phyloP scores from a whole-genome alignment of 306 rosid species.

The Cicer yamashitae region DNA sequence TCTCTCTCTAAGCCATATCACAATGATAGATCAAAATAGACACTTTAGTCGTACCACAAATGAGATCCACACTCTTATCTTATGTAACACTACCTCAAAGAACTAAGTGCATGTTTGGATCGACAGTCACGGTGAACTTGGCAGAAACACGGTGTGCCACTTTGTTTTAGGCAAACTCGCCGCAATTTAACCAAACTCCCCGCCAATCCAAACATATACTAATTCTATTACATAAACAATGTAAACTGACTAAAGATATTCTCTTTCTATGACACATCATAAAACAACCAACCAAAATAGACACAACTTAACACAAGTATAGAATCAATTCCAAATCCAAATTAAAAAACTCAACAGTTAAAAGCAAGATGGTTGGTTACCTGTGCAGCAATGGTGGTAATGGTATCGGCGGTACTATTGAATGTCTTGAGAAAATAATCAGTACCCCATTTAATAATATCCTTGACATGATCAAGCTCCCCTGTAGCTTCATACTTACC shows the following conservation, averaged over 20 bases:
- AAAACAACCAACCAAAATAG: neutral
- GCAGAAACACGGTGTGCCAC: too few species aligned
- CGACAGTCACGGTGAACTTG: too few species aligned
- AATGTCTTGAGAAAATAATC: constrained; percentile 96
- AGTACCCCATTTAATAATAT: constrained; percentile 89
- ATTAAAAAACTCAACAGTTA: neutral
- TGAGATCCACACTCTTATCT: neutral
- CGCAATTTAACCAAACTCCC: too few species aligned
- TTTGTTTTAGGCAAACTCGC: too few species aligned
- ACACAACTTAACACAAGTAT: neutral
- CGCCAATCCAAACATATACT: too few species aligned
- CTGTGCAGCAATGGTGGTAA: constrained; percentile 66
- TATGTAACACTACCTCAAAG: neutral
- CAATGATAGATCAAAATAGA: neutral
- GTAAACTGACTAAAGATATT: neutral
- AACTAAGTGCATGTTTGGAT: neutral
- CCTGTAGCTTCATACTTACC: constrained; percentile 92
- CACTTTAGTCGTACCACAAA: neutral
- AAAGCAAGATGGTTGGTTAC: constrained; percentile 44
- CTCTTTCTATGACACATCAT: neutral
- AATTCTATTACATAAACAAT: neutral
- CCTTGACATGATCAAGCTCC: constrained; percentile 85
- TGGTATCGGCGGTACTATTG: constrained; percentile 80
- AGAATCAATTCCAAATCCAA: neutral
- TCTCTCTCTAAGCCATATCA: neutral